Evolutionary conservation across 2,329 filamentous ascomycete genomes (phyloP).

Genomic region (Fulvia fulva): DNA sequence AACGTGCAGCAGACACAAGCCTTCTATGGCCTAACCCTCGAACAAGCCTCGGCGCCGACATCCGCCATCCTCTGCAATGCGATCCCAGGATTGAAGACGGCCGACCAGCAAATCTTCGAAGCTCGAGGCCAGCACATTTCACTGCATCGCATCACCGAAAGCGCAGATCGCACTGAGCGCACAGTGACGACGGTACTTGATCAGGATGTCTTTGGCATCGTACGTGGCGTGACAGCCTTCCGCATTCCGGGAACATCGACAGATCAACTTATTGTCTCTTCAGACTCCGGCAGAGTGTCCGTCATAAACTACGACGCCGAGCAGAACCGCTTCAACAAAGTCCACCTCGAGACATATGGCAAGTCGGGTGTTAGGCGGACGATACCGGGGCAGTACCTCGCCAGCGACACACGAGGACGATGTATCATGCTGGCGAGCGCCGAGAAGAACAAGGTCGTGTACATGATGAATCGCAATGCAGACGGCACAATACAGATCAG

Average conservation of each 20-base stretch:
- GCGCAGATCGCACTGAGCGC: constrained; percentile 56
- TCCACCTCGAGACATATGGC: constrained; percentile 96
- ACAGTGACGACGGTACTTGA: constrained; percentile 83
- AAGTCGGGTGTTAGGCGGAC: constrained; percentile 94
- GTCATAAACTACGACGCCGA: constrained; percentile 87
- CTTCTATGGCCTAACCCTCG: constrained; percentile 94
- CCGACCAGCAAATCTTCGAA: constrained; percentile 95
- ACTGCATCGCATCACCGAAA: constrained; percentile 72
- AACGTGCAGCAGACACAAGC: constrained; percentile 94
- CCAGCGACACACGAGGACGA: constrained; percentile 90
- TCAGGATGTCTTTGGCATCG: constrained; percentile 94
- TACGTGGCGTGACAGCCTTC: constrained; percentile 82
- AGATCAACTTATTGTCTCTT: constrained; percentile 94
- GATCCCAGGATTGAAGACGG: constrained; percentile 65
- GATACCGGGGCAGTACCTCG: constrained; percentile 91
- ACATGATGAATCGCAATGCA: constrained; percentile 91
- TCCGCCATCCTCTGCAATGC: constrained; percentile 94
- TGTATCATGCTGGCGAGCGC: constrained; percentile 90
- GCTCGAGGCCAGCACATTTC: constrained; percentile 86
- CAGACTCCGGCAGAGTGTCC: constrained; percentile 91
- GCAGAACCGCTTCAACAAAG: constrained; percentile 79
- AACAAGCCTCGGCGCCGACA: constrained; percentile 82
- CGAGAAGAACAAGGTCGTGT: constrained; percentile 99
- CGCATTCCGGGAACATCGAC: constrained; percentile 89
- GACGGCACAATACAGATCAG: constrained; percentile 96